Evolutionary conservation across 768 basidiomycete species (phyloP), one percentile per base, ranked within the genome.

Genomic region (Pulveroboletus sp.): DNA sequence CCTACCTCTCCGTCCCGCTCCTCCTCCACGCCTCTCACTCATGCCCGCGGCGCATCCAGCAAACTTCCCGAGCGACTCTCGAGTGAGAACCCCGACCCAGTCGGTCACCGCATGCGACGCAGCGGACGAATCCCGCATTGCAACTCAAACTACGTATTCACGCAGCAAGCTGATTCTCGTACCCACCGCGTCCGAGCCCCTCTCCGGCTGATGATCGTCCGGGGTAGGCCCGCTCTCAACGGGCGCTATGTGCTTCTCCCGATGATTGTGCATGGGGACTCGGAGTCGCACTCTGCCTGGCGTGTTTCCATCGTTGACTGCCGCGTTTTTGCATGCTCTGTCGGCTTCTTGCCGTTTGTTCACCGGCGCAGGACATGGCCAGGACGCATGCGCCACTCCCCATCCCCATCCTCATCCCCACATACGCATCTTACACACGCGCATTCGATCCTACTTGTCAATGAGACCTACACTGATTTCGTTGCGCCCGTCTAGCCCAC

Each of bases 221-320:
- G 75, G n/a, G 40, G 56, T 72, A 0, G 73, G 75, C 5, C 71
- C 72, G 44, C 55, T 76, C 1, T 59, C 1, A 69, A 68, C 43
- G 75, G 75, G 1, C 60, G 59, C 23, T 74, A 56, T 19, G 69
- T 74, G 33, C 71, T 65, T 62, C 50, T 73, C n/a, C 74, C 73
- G 6, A 50, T 56, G 23, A 53, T 74, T 29, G 63, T 73, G 5
- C 55, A 53, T 39, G n/a, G n/a, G n/a, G n/a, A n/a, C 53, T 56
- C 20, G 40, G 59, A 11, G 38, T 40, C 9, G 7, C 56, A 16
- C 29, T 68, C 16, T n/a, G n/a, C n/a, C n/a, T n/a, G 51, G 53
- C 13, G 51, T 49, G 7, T 45, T 68, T 34, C 61, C 65, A n/a
- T n/a, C n/a, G n/a, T n/a, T n/a, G n/a, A n/a, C n/a, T n/a, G n/a